phyloP scores from a whole-genome alignment of 108 stramenopile species.

The Pseudonitzschia multiseries region DNA sequence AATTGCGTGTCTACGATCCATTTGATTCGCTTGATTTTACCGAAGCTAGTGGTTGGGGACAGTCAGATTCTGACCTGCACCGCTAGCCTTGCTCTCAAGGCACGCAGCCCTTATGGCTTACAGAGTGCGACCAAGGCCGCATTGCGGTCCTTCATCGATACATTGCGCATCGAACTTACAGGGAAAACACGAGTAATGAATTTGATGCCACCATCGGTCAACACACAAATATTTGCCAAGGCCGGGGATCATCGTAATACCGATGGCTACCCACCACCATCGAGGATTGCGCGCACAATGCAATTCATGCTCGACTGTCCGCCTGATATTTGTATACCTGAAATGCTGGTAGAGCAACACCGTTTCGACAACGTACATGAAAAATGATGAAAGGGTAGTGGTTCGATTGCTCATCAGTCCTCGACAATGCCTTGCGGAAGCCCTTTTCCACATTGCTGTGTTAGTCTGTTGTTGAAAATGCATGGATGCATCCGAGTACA shows the following conservation, averaged over 20 bases:
- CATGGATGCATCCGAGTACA: too few species aligned
- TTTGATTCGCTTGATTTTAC: background rate
- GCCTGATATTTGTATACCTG: slow-evolving; percentile 9
- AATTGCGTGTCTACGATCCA: slow-evolving; percentile 11
- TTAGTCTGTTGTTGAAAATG: too few species aligned
- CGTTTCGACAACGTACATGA: background rate
- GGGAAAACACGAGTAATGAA: slow-evolving; percentile 16
- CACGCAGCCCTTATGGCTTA: slow-evolving; percentile 9
- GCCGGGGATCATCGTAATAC: slow-evolving; percentile 4
- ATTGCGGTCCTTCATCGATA: slow-evolving; percentile 5
- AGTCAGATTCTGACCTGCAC: slow-evolving; percentile 11
- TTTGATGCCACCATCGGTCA: slow-evolving; percentile 16
- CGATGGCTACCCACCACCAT: background rate
- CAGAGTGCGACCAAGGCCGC: slow-evolving; percentile 12
- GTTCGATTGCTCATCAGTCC: background rate
- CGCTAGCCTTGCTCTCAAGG: background rate
- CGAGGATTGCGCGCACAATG: background rate
- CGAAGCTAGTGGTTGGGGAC: slow-evolving; percentile 1
- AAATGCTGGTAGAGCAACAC: slow-evolving; percentile 14
- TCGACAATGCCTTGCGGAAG: background rate
- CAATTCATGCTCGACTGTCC: slow-evolving; percentile 19
- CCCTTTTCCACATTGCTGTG: background rate
- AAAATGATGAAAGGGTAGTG: background rate
- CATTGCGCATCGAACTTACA: slow-evolving; percentile 3
- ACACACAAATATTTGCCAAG: slow-evolving; percentile 3